Percentiles rank a stretch among this genome's conserved stretches.
Conservation (phyloP, 257 asterid species). For the Cruciata laevipes region DNA sequence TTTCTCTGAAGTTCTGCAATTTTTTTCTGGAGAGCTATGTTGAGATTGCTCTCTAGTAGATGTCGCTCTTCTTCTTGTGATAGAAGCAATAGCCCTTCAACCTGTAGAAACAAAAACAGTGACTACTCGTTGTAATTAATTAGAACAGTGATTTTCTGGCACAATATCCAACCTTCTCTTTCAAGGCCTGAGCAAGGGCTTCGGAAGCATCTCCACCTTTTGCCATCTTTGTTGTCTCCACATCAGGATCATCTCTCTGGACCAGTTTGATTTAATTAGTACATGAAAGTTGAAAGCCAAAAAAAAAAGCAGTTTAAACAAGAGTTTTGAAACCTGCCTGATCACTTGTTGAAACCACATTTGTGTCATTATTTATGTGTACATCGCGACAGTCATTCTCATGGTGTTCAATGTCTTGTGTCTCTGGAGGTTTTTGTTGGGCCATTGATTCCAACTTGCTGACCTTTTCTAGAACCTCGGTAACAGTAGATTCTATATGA, state of each 20-base stretch:
- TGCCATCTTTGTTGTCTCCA: conserved; percentile 25
- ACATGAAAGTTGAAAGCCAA: background rate
- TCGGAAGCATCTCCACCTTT: conserved; percentile 48
- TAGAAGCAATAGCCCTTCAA: conserved; percentile 63
- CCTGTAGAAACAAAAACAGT: conserved; percentile 35
- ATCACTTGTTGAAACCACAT: conserved; percentile 29
- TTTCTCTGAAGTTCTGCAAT: conserved; percentile 83
- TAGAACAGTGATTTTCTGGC: conserved; percentile 7
- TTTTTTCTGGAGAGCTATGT: conserved; percentile 68
- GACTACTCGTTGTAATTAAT: conserved; percentile 12
- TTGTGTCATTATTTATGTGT: conserved; percentile 47
- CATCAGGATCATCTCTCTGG: conserved; percentile 37
- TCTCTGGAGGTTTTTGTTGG: conserved; percentile 32
- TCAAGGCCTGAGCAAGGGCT: conserved; percentile 74
- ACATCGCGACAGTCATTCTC: conserved; percentile 74
- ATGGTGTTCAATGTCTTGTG: conserved; percentile 31
- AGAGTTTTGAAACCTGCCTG: conserved; percentile 35
- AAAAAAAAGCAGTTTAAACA: background rate
- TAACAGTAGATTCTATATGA: conserved; percentile 48
- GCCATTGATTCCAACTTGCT: conserved; percentile 38
- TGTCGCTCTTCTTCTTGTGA: conserved; percentile 94
- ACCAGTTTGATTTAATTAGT: conserved; percentile 20
- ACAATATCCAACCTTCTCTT: conserved; percentile 69
- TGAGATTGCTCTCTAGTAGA: conserved; percentile 72
- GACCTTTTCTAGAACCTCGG: conserved; percentile 53